Percentiles rank a stretch among this genome's conserved stretches.
These are phyloP conservation scores for Gossypium herbaceum DNA, from an alignment of 345 rosid genomes.

Conservation along the genomic window DNA sequence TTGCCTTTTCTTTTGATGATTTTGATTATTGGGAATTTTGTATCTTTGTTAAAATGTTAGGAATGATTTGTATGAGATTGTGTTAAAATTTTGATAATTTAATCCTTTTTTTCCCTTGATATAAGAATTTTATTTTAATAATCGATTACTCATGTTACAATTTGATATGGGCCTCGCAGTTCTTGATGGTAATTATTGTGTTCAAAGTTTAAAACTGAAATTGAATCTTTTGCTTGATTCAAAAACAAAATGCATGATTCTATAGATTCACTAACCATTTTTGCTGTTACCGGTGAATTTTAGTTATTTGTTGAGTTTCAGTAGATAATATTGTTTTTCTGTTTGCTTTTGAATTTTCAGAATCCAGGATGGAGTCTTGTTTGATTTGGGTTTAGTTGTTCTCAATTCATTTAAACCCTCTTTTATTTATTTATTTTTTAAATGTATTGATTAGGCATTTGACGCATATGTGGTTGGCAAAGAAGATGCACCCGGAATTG, in stretches of 20 bases:
- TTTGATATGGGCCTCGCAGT: too few species aligned
- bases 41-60: too few species aligned
- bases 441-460: conserved; percentile 47
- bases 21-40: background rate
- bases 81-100: too few species aligned
- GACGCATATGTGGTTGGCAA: conserved; percentile 91
- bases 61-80: too few species aligned
- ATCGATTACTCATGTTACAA: too few species aligned
- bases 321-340: background rate
- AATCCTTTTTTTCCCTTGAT: too few species aligned
- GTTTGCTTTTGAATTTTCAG: background rate
- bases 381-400: background rate
- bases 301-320: background rate
- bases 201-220: too few species aligned
- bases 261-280: background rate
- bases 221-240: background rate
- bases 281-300: background rate
- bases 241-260: background rate
- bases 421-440: background rate
- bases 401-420: background rate
- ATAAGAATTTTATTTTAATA: too few species aligned
- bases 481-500: conserved; percentile 86
- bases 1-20: background rate
- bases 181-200: too few species aligned
- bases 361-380: background rate